Base-by-base conservation (phyloP, 2,329 filamentous ascomycete genomes). In the Neophaeococcomyces aloes region DNA sequence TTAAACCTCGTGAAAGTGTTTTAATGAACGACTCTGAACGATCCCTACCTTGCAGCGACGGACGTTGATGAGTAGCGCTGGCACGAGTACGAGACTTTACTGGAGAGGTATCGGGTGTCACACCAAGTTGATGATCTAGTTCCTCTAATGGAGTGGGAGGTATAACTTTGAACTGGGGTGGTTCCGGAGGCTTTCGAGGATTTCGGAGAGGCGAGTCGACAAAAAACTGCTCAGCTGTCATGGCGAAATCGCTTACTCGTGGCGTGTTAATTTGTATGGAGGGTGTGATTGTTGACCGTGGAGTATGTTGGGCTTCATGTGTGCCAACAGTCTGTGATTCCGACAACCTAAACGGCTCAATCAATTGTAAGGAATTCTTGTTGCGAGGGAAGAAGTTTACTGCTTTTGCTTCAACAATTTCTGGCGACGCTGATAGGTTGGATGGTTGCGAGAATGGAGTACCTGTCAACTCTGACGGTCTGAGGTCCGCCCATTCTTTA, bases 341-440 rank as follows among this genome's bases (percentile, higher is more conserved):
- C 7, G 53, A 44, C 19, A 59, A 56, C 13, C 50, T 40, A 35
- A 59, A 56, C 43, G 75, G 71, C 52, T 81, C 72, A n/a, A 81
- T 72, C n/a, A 81, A 60, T n/a, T 80, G 62, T 4, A 81, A 60
- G 5, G 75, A 79, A 33, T 75, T 64, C 50, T 81, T 81, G 58
- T 77, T 76, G 59, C 81, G 78, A 2, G 76, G 70, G 48, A 72
- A 79, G 27, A 79, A 70, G 46, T 67, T 74, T 11, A 81, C 67
- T 8, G 74, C 75, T 32, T 67, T 76, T 7, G 77, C 78, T 57
- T 81, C 75, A 47, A 68, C 74, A 41, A 81, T 69, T 58, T 81
- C 77, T 0, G 71, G 71, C 1, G 72, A 75, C 52, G 51, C 71
- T 49, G 61, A 70, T 23, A 63, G 61, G 31, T 52, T 62, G 45